These are phyloP conservation scores for Termitomyces sp. DNA, from an alignment of 768 basidiomycete genomes.

Conservation along the genomic window DNA sequence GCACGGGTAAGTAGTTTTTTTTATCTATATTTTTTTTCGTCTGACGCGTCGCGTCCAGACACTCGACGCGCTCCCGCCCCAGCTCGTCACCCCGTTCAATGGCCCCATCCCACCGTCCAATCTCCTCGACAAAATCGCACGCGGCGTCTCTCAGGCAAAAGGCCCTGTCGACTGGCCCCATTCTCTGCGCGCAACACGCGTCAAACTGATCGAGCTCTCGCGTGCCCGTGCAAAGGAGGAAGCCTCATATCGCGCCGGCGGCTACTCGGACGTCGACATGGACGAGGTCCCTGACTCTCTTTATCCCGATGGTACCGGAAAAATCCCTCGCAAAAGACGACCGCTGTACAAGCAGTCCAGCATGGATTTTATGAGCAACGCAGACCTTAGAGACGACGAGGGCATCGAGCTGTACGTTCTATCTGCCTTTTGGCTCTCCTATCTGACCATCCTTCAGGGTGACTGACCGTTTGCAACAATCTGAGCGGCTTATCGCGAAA, in stretches of 20 bases:
- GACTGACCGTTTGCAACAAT: conserved; percentile 64
- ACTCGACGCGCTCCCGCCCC: conserved; percentile 77
- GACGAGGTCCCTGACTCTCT: conserved; percentile 31
- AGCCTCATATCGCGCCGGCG: conserved; percentile 47
- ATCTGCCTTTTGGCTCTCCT: conserved; percentile 12
- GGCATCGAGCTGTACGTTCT: conserved; percentile 59
- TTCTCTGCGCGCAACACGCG: conserved; percentile 76
- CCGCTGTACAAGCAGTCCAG: conserved; percentile 79
- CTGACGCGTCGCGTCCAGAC: conserved; percentile 45
- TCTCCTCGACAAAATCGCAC: conserved; percentile 83
- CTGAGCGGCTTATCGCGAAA: conserved; percentile 53
- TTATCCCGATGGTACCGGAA: conserved; percentile 25
- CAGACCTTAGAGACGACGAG: conserved; percentile 49
- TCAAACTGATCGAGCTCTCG: conserved; percentile 80
- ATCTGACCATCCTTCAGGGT: conserved; percentile 39
- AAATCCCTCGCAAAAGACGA: conserved; percentile 35
- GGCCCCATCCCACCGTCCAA: conserved; percentile 83
- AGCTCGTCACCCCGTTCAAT: conserved; percentile 85
- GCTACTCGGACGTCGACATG: conserved; percentile 37
- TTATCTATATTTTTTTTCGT: conserved; percentile 12
- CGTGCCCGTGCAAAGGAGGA: conserved; percentile 62
- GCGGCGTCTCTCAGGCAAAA: conserved; percentile 72
- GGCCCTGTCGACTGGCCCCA: conserved; percentile 81
- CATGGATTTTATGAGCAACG: conserved; percentile 79
- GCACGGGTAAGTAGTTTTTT: conserved; percentile 49